Conservation (phyloP, 257 asterid genomes). For the Marsdenia floribunda region DNA sequence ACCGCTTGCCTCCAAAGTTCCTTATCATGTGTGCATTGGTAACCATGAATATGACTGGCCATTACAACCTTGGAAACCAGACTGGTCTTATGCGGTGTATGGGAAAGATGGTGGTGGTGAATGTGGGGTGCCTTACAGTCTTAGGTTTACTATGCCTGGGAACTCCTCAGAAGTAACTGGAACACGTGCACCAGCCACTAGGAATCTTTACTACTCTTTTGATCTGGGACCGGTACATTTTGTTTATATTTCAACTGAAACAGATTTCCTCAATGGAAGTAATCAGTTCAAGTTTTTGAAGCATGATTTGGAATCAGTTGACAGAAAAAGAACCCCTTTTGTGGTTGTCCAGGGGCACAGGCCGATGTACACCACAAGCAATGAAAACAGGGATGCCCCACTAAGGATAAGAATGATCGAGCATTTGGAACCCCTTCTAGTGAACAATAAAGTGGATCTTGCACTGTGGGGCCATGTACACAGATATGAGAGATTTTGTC, state of each 20-base stretch:
- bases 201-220: slow-evolving; percentile 78
- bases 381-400: slow-evolving; percentile 53
- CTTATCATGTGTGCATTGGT: slow-evolving; percentile 90
- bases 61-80: slow-evolving; percentile 87
- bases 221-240: slow-evolving; percentile 82
- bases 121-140: slow-evolving; percentile 89
- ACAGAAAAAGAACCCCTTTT: slow-evolving; percentile 66
- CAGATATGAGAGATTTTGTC: slow-evolving; percentile 84
- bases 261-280: slow-evolving; percentile 70
- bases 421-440: slow-evolving; percentile 73
- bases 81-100: slow-evolving; percentile 57
- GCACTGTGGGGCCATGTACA: slow-evolving; percentile 97
- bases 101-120: slow-evolving; percentile 93
- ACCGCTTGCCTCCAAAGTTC: slow-evolving; percentile 68
- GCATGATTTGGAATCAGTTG: slow-evolving; percentile 67
- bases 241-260: slow-evolving; percentile 81
- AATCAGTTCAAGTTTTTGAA: slow-evolving; percentile 76
- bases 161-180: slow-evolving; percentile 80
- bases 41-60: slow-evolving; percentile 97
- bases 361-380: slow-evolving; percentile 86
- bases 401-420: slow-evolving; percentile 48
- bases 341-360: slow-evolving; percentile 89
- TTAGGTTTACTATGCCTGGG: slow-evolving; percentile 87
- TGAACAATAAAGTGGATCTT: slow-evolving; percentile 59
- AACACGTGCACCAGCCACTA: slow-evolving; percentile 65